These are phyloP conservation scores for Pholiota adiposa DNA, from an alignment of 1,284 basidiomycete genomes.

Conservation along the genomic window DNA sequence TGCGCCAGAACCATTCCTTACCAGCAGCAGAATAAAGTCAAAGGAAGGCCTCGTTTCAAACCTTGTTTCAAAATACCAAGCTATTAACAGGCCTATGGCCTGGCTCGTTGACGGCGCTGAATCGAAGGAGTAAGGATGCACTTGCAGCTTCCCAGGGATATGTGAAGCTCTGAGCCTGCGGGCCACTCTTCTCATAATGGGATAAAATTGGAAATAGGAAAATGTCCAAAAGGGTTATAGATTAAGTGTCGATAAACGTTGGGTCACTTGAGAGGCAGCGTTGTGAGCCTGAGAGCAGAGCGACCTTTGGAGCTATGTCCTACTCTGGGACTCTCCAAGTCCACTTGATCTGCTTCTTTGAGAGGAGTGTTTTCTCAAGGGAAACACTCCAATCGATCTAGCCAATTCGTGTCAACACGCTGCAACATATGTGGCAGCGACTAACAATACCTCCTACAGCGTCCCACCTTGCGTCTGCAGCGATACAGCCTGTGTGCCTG, in stretches of 20 bases:
- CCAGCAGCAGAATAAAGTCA: constrained; percentile 37
- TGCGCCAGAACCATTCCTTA: neutral
- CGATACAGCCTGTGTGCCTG: neutral
- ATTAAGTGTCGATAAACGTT: neutral
- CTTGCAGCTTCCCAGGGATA: neutral
- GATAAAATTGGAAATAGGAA: neutral
- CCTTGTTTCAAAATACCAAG: neutral
- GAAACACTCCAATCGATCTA: neutral
- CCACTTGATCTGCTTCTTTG: neutral
- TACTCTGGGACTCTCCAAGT: neutral
- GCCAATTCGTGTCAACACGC: neutral
- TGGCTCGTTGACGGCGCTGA: neutral
- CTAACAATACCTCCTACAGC: neutral
- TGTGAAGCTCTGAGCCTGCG: neutral
- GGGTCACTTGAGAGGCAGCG: neutral
- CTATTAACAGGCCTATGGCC: neutral
- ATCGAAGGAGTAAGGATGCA: neutral
- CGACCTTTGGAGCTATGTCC: neutral
- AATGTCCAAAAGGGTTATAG: neutral
- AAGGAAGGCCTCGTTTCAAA: neutral
- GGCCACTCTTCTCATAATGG: neutral
- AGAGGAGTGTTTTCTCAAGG: neutral
- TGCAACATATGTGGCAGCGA: neutral
- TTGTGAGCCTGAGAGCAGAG: neutral
- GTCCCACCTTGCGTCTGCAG: neutral